Evolutionary conservation across 169 alveolate genomes (phyloP), one percentile per base, ranked within the genome.

Genomic region (Plasmodium fragile): DNA sequence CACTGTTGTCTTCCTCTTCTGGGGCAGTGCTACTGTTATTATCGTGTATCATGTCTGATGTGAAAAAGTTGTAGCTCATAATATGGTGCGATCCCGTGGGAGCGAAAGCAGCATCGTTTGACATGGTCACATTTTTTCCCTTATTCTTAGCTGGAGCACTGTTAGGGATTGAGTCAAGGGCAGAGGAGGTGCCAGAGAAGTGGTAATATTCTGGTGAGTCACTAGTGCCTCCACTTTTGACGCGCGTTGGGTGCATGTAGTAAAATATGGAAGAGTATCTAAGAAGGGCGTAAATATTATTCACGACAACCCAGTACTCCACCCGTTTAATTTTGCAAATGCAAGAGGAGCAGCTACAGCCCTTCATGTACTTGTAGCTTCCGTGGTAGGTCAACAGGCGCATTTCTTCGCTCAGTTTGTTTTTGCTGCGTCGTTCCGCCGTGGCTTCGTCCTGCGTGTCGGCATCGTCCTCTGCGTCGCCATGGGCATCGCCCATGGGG

Each of bases 251-350:
- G 22, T 87, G 93, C n/a, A 87, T 87, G 49, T 87, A 87, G 81
- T 87, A 87, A 53, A 87, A 43, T 32, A 87, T 87, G 30, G 93
- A 87, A 2, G 93, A 59, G n/a, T 87, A 87, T 59, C 93, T 39
- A 11, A 87, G 55, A 55, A 87, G 81, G 30, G 73, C 16, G 71
- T 87, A 87, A 11, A 87, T 87, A 65, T 87, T 87, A 53, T 45
- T 87, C 22, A 87, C 71, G 22, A 87, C 81, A 30, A 87, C 93
- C 34, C 65, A 87, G 43, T 87, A 87, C 81, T 87, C 93, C 16
- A 87, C 93, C 43, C 93, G 22, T 34, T 69, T 87, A 41, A 87
- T 87, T 87, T 78, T 87, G 30, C 93, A 87, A 13, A 78, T 87
- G 34, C 93, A 87, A 4, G 52, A 87, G 52, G 59, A 18, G 22